Base-by-base conservation (phyloP, 2,329 filamentous ascomycete genomes). In the Fusarium proliferatum region DNA sequence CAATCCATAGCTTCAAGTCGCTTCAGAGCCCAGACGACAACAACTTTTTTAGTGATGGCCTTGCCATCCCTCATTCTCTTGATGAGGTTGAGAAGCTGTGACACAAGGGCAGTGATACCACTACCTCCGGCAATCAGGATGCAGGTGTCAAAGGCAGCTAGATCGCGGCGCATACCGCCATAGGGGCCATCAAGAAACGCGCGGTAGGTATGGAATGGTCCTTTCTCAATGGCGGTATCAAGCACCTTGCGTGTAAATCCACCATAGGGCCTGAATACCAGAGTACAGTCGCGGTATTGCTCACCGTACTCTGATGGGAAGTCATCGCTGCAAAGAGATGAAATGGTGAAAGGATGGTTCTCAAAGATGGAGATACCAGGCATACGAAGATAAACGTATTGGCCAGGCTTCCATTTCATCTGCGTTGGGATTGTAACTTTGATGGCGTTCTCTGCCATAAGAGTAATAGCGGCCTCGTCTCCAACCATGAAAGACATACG, bases 11-110 rank as follows among this genome's bases (percentile, higher is more conserved):
- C 94, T 81, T 98, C 96, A 19, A 96, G 91, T 63, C 93, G 90
- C 83, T 96, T 97, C 74, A 98, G 86, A 9, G 95, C 91, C 96
- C 96, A 98, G n/a, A 98, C 90, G 2, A 98, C 94, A 21, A 96
- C 92, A 9, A 98, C 92, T 73, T 92, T 94, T 80, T 93, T 94
- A 4, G 95, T 98, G 49, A 97, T 94, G 39, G 96, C 95, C 82
- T 97, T 97, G 56, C 94, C 94, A 79, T 97, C 95, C 67, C 95
- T 91, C 92, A 98, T 97, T 67, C 95, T 91, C 84, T 97, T 98
- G 84, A 98, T 97, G n/a, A 98, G 86, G 75, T 97, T 94, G 28
- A 98, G 87, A 5, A 98, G 86, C 80, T 98, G 95, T 13, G 94
- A 97, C 80, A 97, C 94, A 67, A 98, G 89, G 13, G 96, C 95